phyloP scores from a whole-genome alignment of 805 yeast species.

The Debaryomyces hansenii region DNA sequence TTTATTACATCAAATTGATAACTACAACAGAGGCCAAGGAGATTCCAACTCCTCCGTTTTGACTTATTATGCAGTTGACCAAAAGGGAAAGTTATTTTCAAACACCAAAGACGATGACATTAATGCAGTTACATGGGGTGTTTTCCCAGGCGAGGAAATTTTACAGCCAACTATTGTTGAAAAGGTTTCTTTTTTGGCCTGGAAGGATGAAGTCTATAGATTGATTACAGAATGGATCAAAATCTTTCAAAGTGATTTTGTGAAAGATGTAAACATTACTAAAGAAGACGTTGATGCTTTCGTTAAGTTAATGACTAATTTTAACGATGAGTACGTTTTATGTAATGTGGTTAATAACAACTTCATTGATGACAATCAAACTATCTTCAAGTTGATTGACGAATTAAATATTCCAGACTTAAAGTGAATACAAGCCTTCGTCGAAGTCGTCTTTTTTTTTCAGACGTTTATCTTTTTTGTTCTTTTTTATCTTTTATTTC shows the following conservation, averaged over 20 bases:
- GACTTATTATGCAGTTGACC: conserved; percentile 76
- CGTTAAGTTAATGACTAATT: conserved; percentile 40
- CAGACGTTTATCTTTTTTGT: background rate
- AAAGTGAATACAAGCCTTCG: background rate
- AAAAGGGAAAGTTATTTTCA: conserved; percentile 56
- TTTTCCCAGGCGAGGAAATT: conserved; percentile 93
- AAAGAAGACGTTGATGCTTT: conserved; percentile 32
- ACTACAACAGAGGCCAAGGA: conserved; percentile 36
- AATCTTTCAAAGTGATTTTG: conserved; percentile 42
- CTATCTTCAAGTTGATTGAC: conserved; percentile 56
- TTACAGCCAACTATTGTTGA: conserved; percentile 96
- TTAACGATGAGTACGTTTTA: conserved; percentile 64
- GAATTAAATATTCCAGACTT: conserved; percentile 21
- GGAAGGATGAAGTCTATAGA: conserved; percentile 94
- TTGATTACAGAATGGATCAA: conserved; percentile 79
- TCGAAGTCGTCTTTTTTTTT: background rate
- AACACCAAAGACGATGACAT: conserved; percentile 77
- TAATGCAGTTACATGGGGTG: conserved; percentile 98
- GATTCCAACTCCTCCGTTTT: conserved; percentile 48
- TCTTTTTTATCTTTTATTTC: conserved; percentile 13
- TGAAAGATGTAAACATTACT: conserved; percentile 29
- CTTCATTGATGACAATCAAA: conserved; percentile 53
- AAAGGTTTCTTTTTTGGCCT: conserved; percentile 85
- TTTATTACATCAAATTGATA: conserved; percentile 42
- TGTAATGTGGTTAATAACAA: conserved; percentile 92